These are phyloP conservation scores for Blastosporella zonata DNA, from an alignment of 1,284 basidiomycete genomes.

Conservation along the genomic window DNA sequence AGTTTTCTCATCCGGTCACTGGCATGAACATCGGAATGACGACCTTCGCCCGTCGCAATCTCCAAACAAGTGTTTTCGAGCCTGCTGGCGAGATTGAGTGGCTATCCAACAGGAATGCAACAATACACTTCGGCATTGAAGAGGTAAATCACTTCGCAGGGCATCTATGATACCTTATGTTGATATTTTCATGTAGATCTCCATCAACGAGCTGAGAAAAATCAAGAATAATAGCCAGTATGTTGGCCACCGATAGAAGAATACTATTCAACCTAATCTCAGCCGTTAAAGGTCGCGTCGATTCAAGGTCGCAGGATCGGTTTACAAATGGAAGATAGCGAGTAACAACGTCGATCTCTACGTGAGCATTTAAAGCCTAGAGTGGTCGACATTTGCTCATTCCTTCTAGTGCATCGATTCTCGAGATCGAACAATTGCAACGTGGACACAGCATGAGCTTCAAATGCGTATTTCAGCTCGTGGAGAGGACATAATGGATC, in stretches of 20 bases:
- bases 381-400: not conserved
- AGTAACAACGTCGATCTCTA: slow-evolving; percentile 44
- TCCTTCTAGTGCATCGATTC: slow-evolving; percentile 47
- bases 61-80: slow-evolving; percentile 42
- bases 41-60: slow-evolving; percentile 48
- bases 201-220: slow-evolving; percentile 47
- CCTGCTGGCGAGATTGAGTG: slow-evolving; percentile 53
- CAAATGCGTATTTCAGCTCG: slow-evolving; percentile 39
- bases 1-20: slow-evolving; percentile 54
- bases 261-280: slow-evolving; percentile 1
- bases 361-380: slow-evolving; percentile 31
- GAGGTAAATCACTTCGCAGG: slow-evolving; percentile 32
- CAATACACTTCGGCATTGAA: slow-evolving; percentile 48
- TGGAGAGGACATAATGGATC: slow-evolving; percentile 44
- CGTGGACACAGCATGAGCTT: slow-evolving; percentile 41
- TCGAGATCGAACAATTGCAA: slow-evolving; percentile 45
- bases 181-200: slow-evolving; percentile 30
- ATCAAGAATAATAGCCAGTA: slow-evolving; percentile 53
- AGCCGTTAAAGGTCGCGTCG: slow-evolving; percentile 39
- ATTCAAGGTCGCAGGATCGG: slow-evolving; percentile 46
- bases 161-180: not conserved
- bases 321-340: slow-evolving; percentile 59
- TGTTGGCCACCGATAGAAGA: slow-evolving; percentile 16
- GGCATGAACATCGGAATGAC: slow-evolving; percentile 44
- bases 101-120: slow-evolving; percentile 42